A percentile compares a stretch with the other conserved stretches of the same genome.
Conservation (phyloP, 2,329 filamentous ascomycete genomes). For the Pestalotiopsis sp. region DNA sequence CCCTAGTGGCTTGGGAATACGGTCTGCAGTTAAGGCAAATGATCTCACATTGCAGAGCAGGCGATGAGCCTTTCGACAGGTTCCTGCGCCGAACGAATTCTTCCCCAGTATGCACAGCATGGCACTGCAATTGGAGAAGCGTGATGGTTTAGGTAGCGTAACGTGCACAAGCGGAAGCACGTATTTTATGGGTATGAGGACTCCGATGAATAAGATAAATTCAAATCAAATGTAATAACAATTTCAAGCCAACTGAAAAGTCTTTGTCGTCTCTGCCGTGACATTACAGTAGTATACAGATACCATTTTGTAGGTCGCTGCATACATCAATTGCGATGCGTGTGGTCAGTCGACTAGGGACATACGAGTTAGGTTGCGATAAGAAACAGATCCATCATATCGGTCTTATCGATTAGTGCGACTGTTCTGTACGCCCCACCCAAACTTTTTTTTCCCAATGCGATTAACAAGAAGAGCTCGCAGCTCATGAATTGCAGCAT, state of each 20-base stretch:
- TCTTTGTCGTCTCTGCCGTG: not conserved
- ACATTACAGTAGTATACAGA: too few relatives aligned
- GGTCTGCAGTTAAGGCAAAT: too few relatives aligned
- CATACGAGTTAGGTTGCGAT: not conserved
- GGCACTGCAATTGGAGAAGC: not conserved
- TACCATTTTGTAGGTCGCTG: too few relatives aligned
- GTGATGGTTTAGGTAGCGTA: not conserved
- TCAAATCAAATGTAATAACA: not conserved
- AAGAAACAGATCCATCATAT: not conserved
- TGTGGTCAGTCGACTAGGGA: too few relatives aligned
- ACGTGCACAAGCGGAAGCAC: not conserved
- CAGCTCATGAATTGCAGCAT: not conserved
- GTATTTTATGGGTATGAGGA: not conserved
- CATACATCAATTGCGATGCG: too few relatives aligned
- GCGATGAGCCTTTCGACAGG: not conserved
- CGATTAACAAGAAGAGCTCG: not conserved
- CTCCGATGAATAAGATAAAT: not conserved
- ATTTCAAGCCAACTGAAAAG: not conserved
- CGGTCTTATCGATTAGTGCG: constrained; percentile 1
- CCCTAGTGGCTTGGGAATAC: too few relatives aligned
- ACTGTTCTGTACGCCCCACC: not conserved
- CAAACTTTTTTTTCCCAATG: constrained; percentile 5
- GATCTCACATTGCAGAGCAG: not conserved
- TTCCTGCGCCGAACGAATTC: not conserved
- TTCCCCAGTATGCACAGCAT: not conserved